Percentiles rank a stretch among this genome's conserved stretches.
Evolutionary conservation across 306 rosid species (phyloP).

Genomic region (Erythrophleum fordii): DNA sequence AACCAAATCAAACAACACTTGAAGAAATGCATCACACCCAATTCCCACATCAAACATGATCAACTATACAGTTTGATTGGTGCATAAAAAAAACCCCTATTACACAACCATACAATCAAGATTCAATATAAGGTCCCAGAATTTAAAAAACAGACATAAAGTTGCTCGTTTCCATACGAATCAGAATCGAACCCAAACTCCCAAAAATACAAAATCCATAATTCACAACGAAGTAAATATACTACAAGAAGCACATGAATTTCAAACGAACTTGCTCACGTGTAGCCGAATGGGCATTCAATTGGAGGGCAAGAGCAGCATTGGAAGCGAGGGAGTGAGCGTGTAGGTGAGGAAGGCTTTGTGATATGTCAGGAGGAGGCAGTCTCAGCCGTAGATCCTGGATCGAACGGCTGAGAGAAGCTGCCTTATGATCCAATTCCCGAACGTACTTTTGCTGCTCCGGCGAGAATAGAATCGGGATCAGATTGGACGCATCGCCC

Average conservation of each 20-base stretch:
- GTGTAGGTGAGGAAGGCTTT: constrained; percentile 94
- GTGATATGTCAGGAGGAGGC: constrained; percentile 89
- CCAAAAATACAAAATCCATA: neutral
- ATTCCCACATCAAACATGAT: neutral
- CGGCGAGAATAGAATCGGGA: constrained; percentile 65
- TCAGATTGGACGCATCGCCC: constrained; percentile 41
- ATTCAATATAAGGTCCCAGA: neutral
- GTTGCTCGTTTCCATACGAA: neutral
- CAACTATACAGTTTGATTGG: neutral
- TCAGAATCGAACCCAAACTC: neutral
- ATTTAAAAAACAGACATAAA: neutral
- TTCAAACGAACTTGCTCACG: constrained; percentile 41
- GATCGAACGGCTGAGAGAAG: constrained; percentile 73
- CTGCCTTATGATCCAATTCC: constrained; percentile 64
- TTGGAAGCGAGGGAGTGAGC: constrained; percentile 94
- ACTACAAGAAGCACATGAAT: neutral
- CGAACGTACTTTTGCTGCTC: constrained; percentile 68
- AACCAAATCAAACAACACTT: neutral
- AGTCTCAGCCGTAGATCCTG: constrained; percentile 83
- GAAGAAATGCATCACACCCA: neutral
- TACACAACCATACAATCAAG: neutral
- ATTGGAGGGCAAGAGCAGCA: constrained; percentile 57
- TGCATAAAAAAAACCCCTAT: neutral
- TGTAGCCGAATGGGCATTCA: constrained; percentile 55
- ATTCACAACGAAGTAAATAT: constrained; percentile 1